Evolutionary conservation across 352 stramenopile genomes (phyloP).

Genomic region (Phytophthora meadii): DNA sequence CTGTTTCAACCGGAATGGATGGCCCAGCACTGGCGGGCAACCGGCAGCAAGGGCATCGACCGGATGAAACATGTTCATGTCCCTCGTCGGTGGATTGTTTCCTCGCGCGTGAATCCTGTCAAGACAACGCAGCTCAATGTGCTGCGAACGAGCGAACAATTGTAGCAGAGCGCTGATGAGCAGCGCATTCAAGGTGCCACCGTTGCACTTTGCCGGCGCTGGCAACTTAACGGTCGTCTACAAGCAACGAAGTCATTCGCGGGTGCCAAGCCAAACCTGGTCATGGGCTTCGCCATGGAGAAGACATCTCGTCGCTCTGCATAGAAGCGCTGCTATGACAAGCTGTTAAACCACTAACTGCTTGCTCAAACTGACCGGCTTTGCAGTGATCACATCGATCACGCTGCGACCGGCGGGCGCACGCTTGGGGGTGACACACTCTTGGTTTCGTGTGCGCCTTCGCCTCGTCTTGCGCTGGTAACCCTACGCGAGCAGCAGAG

Average conservation of each 20-base stretch:
- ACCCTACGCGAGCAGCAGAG: constrained; percentile 19
- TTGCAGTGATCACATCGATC: constrained; percentile 6
- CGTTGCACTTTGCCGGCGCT: neutral
- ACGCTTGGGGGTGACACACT: constrained; percentile 4
- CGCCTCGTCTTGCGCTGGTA: constrained; percentile 32
- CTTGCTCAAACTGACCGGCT: constrained; percentile 8
- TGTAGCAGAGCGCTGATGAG: neutral
- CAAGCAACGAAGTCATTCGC: neutral
- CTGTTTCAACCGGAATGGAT: neutral
- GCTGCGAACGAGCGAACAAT: no score
- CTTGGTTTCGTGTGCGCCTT: constrained; percentile 26
- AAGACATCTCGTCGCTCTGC: constrained; percentile 7
- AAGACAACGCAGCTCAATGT: no score
- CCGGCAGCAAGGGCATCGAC: constrained; percentile 2
- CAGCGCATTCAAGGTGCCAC: constrained; percentile 4
- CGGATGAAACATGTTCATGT: constrained; percentile 32
- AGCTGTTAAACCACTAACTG: constrained; percentile 21
- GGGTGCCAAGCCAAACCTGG: no score
- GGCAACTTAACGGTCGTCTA: constrained; percentile 6
- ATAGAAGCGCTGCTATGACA: constrained; percentile 3
- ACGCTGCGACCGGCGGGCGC: constrained; percentile 10
- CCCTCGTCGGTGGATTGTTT: constrained; percentile 21
- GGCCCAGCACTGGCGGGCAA: constrained; percentile 2
- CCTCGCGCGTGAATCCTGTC: neutral
- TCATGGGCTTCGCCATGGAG: neutral